Base-by-base conservation (phyloP, 169 alveolate species). In the Eimeria zaria region DNA sequence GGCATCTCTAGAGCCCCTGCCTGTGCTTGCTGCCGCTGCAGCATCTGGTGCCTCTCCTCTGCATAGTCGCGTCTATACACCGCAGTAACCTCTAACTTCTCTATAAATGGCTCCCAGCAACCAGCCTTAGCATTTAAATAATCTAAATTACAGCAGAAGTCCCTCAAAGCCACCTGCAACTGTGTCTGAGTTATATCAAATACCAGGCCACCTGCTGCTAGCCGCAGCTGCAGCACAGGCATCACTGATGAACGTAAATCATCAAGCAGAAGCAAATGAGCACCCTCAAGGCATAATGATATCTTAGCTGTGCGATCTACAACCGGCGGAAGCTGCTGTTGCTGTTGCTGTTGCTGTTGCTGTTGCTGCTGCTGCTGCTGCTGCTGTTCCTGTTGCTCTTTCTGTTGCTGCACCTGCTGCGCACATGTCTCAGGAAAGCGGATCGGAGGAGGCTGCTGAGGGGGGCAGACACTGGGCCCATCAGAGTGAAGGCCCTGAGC, bases 181-280 rank as follows among this genome's bases (percentile, higher is more conserved):
- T 92, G 96, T 33, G 89, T 24, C 14, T 85, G 24, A 0, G 62
- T 64, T 62, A 60, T 92, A 55, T 92, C 96, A 18, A 88, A 78
- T 92, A 93, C 89, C n/a, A 94, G 64, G 27, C 89, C 88, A 48
- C 83, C 96, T 95, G 97, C 95, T 22, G 98, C 96, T 83, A 97
- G 74, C 48, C 97, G 95, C 85, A 97, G 96, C 90, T 98, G 97
- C 97, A 98, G 95, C 89, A 98, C 97, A 7, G 99, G 99, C 88
- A 98, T 97, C 30, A 98, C 97, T 14, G 98, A 95, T 64, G 97
- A 97, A 64, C 98, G 96, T 97, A 98, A 80, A 91, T 98, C 98
- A 81, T 98, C 98, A 53, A 97, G 97, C 95, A 98, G 97, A 22
- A 98, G 95, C 89, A 97, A 67, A 81, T 97, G 97, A 44, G 97